Evolutionary conservation across 208 protist genomes (phyloP).

Genomic region (Dictyostelium gargantuum): DNA sequence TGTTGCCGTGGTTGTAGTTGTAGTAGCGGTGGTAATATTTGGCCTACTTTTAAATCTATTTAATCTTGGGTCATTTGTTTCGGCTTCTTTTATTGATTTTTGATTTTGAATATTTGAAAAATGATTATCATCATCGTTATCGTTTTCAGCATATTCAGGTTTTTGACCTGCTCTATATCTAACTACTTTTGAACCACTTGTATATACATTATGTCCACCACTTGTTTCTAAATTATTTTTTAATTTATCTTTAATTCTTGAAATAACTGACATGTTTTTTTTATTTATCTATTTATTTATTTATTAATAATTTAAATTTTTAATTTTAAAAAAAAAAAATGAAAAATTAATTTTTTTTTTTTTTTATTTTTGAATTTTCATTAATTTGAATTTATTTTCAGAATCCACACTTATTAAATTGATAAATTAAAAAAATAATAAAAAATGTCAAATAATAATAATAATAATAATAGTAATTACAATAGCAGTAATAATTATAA

Average conservation of each 20-base stretch:
- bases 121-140: neutral
- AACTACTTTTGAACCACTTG: neutral
- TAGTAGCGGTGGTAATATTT: too few species aligned
- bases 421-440: neutral
- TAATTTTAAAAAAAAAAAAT: neutral
- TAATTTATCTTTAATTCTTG: conserved; percentile 8
- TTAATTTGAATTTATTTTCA: too few species aligned
- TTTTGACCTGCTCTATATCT: conserved; percentile 47
- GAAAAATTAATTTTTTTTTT: neutral
- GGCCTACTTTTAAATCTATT: conserved; percentile 33
- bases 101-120: neutral
- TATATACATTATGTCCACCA: neutral
- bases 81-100: neutral
- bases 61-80: conserved; percentile 15
- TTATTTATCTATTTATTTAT: neutral
- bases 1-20: too few species aligned
- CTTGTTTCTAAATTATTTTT: neutral
- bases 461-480: neutral
- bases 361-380: neutral
- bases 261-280: neutral
- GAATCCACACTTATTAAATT: too few species aligned
- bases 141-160: conserved; percentile 7
- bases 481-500: neutral
- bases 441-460: neutral
- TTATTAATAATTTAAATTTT: neutral